Conservation (phyloP, 1,139 yeast species). For the Diutina pseudorugosa region DNA sequence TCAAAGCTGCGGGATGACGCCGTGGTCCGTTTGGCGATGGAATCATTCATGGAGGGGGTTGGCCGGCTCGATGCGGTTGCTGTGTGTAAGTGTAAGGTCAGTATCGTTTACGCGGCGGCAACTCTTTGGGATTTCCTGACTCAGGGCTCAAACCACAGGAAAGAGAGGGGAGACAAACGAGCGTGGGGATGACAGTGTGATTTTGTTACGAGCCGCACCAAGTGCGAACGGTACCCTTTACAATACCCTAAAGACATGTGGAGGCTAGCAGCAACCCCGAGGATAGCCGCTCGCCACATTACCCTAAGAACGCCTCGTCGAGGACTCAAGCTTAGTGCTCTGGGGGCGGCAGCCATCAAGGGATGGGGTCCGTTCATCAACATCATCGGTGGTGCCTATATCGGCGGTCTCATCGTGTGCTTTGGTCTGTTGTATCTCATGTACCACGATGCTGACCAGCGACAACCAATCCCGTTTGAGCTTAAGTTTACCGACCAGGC, state of each 20-base stretch:
- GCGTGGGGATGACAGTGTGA: no score
- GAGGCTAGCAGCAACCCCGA: background rate
- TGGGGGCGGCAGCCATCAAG: conserved; percentile 11
- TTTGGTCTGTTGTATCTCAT: conserved; percentile 27
- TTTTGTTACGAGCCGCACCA: no score
- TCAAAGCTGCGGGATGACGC: background rate
- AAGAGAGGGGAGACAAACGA: no score
- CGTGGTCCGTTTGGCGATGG: conserved; percentile 1
- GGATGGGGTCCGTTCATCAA: conserved; percentile 24
- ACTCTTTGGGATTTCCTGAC: background rate
- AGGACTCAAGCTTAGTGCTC: background rate
- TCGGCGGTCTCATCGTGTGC: conserved; percentile 30
- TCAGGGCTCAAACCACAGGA: background rate
- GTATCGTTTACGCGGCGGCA: conserved; percentile 5
- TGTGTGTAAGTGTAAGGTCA: no score
- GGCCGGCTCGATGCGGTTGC: background rate
- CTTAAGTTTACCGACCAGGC: conserved; percentile 21
- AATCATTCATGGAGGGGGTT: background rate
- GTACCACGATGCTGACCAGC: conserved; percentile 27
- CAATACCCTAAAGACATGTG: background rate
- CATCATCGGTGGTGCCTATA: conserved; percentile 30
- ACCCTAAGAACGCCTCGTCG: background rate
- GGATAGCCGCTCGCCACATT: background rate
- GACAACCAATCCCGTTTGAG: conserved; percentile 33
- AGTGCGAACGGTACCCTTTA: no score